Evolutionary conservation across 2,329 filamentous ascomycete species (phyloP).

Genomic region (Trichoderma afroharzianum): DNA sequence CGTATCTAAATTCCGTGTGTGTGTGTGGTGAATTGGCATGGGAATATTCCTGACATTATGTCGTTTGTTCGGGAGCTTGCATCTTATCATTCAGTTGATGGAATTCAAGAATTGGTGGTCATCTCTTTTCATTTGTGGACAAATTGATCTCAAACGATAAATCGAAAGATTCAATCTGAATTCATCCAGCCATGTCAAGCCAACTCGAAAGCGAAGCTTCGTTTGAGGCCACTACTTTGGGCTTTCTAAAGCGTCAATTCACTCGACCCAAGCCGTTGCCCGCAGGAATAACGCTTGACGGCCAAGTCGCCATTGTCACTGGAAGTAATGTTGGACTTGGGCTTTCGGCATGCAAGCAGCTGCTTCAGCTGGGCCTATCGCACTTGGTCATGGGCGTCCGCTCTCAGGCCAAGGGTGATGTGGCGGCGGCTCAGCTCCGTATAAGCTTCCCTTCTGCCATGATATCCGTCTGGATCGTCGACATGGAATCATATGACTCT

Average conservation of each 20-base stretch:
- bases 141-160: not conserved
- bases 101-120: too few relatives aligned
- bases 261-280: not conserved
- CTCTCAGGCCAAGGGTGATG: conserved; percentile 28
- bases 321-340: conserved; percentile 36
- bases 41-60: not conserved
- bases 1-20: not conserved
- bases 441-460: conserved; percentile 24
- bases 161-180: not conserved
- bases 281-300: not conserved
- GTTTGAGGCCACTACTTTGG: not conserved
- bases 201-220: not conserved
- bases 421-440: conserved; percentile 25
- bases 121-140: not conserved
- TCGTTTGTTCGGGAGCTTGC: not conserved
- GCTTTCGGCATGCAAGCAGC: conserved; percentile 32
- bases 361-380: conserved; percentile 29
- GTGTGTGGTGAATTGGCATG: not conserved
- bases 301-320: conserved; percentile 30
- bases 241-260: not conserved
- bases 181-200: not conserved
- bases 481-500: not conserved
- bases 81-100: not conserved
- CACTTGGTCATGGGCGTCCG: conserved; percentile 36
- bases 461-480: conserved; percentile 8